A percentile compares a stretch with the other conserved stretches of the same genome.
phyloP scores from a whole-genome alignment of 768 basidiomycete species.

The Neoboletus brunneissimus region DNA sequence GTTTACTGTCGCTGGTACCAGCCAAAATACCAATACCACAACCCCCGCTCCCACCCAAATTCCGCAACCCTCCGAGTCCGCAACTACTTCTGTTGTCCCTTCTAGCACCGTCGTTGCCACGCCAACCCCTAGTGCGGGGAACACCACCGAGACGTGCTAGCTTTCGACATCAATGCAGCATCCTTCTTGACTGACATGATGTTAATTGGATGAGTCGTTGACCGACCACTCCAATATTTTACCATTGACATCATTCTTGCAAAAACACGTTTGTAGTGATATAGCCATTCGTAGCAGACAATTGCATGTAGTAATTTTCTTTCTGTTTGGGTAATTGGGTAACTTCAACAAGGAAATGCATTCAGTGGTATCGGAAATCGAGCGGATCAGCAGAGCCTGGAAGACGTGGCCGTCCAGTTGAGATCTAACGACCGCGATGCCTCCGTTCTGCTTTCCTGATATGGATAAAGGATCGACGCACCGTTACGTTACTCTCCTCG shows the following conservation, averaged over 20 bases:
- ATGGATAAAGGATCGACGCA: conserved; percentile 13
- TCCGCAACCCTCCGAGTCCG: conserved; percentile 1
- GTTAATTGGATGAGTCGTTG: conserved; percentile 7
- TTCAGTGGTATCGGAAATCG: not conserved
- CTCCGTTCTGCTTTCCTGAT: conserved; percentile 6
- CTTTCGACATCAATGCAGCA: not conserved
- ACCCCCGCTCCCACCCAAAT: not conserved
- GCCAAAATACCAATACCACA: conserved; percentile 12
- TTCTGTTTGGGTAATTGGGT: not conserved
- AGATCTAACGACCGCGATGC: not conserved
- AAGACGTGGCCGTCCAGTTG: too few species aligned
- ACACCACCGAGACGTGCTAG: conserved; percentile 5
- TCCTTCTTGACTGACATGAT: not conserved
- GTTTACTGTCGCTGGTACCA: conserved; percentile 26
- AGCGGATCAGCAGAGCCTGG: too few species aligned
- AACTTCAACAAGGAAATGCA: not conserved
- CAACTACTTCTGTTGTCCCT: not conserved
- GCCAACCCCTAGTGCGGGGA: not conserved
- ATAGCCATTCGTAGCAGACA: conserved; percentile 5
- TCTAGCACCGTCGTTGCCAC: not conserved
- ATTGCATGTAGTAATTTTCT: not conserved
- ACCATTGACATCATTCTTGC: not conserved
- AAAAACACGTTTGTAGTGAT: conserved; percentile 11
- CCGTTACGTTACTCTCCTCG: not conserved
- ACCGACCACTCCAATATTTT: conserved; percentile 6